These are phyloP conservation scores for Tricholoma bakamatsutake DNA, from an alignment of 768 basidiomycete species.

Conservation along the genomic window DNA sequence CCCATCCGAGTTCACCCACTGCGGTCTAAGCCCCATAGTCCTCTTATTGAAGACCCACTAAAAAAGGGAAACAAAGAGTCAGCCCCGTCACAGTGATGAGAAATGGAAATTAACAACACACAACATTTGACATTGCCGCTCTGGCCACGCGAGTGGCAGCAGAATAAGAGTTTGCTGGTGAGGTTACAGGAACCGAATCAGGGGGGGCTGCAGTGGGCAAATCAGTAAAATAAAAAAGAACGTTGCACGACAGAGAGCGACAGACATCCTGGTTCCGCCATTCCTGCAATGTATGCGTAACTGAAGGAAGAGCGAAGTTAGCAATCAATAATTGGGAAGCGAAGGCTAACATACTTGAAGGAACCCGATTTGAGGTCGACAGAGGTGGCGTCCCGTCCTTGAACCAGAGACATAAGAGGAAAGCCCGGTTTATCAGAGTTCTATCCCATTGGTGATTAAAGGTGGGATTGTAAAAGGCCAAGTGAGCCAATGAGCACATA, in stretches of 20 bases:
- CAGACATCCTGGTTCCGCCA: slow-evolving; percentile 9
- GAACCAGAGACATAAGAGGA: slow-evolving; percentile 16
- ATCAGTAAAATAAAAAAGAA: not conserved
- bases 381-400: slow-evolving; percentile 13
- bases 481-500: slow-evolving; percentile 1
- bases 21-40: slow-evolving; percentile 7
- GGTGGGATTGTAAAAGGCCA: not conserved
- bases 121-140: slow-evolving; percentile 12
- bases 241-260: not conserved
- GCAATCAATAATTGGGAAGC: not conserved
- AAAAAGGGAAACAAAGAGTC: not conserved
- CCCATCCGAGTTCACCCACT: slow-evolving; percentile 18
- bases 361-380: slow-evolving; percentile 12
- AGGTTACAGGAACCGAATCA: slow-evolving; percentile 6
- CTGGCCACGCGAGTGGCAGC: not conserved
- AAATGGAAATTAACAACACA: slow-evolving; percentile 1
- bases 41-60: slow-evolving; percentile 16
- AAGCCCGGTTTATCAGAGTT: slow-evolving; percentile 12
- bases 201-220: not conserved
- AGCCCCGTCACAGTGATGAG: not conserved
- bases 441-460: slow-evolving; percentile 2
- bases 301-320: not conserved
- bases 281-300: slow-evolving; percentile 10
- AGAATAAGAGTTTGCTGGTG: slow-evolving; percentile 10
- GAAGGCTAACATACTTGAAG: slow-evolving; percentile 13